Base-by-base conservation (phyloP, 2,329 filamentous ascomycete genomes). In the Aspergillus hiratsukae region DNA sequence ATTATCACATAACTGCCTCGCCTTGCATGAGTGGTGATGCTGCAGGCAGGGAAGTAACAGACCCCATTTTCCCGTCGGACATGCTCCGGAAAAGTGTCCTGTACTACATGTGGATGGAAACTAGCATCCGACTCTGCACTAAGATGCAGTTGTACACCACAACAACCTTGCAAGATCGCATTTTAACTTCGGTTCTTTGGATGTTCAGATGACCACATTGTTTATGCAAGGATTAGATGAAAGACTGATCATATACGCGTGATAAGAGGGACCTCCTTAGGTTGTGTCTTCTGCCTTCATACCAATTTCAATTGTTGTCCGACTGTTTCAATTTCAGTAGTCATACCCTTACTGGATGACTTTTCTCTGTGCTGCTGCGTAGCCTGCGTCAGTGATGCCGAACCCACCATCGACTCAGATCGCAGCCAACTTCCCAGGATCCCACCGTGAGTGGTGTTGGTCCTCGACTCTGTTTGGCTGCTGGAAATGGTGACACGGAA, bases 381-480 rank as follows among this genome's bases (percentile, higher is more conserved):
- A 23, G 23, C 23, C 23, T 23, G 23, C 28, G 19, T 11, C 28
- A 21, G 27, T 49, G 23, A 35, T 25, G 37, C 14, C 41, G 21
- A 51, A 56, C 43, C 57, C 51, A 46, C 49, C 51, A 51, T 51
- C 55, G 51, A 55, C 48, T 60, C 53, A 55, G 53, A 58, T 58
- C 55, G 53, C 53, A 54, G 53, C 58, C 58, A 56, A 48, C 52
- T 58, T 60, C 50, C 49, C 37, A 49, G 53, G 55, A 56, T 59
- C 28, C 50, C 37, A 51, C 52, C 51, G 51, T 52, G 37, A 43
- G 45, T 48, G 35, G 55, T 48, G 52, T 40, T 19, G 49, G 37
- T 52, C 45, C 54, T 57, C 41, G 51, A 51, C 31, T 58, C 55
- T 35, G 37, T 51, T 55, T 54, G 57, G 52, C 55, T 54, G 55